Evolutionary conservation across 2,329 filamentous ascomycete genomes (phyloP).

Genomic region (Ceratocystis variospora): DNA sequence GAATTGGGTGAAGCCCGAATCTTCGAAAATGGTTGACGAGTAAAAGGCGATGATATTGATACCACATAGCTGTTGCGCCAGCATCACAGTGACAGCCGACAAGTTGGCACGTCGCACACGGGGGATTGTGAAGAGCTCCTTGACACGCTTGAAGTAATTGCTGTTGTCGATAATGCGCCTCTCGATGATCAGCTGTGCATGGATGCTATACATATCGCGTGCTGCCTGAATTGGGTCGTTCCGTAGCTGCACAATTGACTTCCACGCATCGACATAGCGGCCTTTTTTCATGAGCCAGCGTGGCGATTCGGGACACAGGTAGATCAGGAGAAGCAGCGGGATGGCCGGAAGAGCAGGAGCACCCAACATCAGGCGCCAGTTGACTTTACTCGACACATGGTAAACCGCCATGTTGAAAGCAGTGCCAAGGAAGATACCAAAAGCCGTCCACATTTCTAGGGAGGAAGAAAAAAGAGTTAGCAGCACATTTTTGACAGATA

Average conservation of each 20-base stretch:
- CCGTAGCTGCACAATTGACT: constrained; percentile 42
- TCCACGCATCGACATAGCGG: constrained; percentile 39
- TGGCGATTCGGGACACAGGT: constrained; percentile 50
- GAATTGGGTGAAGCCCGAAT: constrained; percentile 30
- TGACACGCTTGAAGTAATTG: constrained; percentile 38
- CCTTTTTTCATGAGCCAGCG: constrained; percentile 53
- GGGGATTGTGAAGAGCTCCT: constrained; percentile 44
- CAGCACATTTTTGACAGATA: neutral
- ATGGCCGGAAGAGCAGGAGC: constrained; percentile 53
- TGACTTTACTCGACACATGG: constrained; percentile 41
- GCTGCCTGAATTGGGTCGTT: constrained; percentile 47
- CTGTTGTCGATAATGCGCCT: constrained; percentile 26
- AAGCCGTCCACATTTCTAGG: constrained; percentile 38
- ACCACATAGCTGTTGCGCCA: constrained; percentile 48
- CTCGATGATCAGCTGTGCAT: constrained; percentile 27
- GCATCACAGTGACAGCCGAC: constrained; percentile 56
- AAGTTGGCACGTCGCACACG: constrained; percentile 48
- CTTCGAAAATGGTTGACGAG: constrained; percentile 33
- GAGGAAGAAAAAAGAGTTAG: neutral
- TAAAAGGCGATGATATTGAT: constrained; percentile 41
- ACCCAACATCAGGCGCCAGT: constrained; percentile 43
- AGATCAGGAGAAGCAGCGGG: constrained; percentile 43
- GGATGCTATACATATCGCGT: constrained; percentile 48
- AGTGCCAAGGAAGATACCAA: constrained; percentile 49
- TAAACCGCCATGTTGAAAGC: constrained; percentile 52